Evolutionary conservation across 441 rosid genomes (phyloP).

Genomic region (Bruguiera hainesii): DNA sequence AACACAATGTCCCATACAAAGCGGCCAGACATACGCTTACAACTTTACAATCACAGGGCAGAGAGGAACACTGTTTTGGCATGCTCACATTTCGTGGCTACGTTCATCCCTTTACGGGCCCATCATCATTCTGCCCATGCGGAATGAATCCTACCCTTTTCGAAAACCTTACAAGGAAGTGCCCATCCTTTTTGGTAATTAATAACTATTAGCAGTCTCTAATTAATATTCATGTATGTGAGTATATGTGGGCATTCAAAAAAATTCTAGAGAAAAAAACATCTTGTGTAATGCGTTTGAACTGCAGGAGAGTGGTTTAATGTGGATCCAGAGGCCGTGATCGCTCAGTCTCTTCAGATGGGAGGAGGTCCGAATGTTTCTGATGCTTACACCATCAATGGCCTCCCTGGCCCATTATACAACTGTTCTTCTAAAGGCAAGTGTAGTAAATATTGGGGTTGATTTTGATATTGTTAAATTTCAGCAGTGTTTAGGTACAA

Average conservation of each 20-base stretch:
- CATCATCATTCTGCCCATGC: slow-evolving; percentile 51
- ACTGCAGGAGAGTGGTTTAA: slow-evolving; percentile 77
- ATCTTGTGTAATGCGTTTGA: background rate
- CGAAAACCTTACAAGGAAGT: slow-evolving; percentile 54
- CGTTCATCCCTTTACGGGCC: slow-evolving; percentile 67
- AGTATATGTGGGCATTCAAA: background rate
- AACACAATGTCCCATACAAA: slow-evolving; percentile 72
- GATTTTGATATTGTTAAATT: too few species aligned
- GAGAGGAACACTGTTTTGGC: slow-evolving; percentile 72
- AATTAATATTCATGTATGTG: too few species aligned
- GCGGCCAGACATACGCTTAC: slow-evolving; percentile 50
- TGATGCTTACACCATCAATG: slow-evolving; percentile 77
- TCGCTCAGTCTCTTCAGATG: slow-evolving; percentile 58
- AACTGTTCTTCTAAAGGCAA: slow-evolving; percentile 66
- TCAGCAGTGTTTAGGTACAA: too few species aligned
- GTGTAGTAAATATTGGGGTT: too few species aligned
- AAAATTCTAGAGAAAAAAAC: background rate
- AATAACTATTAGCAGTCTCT: background rate
- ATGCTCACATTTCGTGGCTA: slow-evolving; percentile 71
- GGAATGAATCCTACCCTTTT: slow-evolving; percentile 54
- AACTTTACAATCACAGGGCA: slow-evolving; percentile 64
- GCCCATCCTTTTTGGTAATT: slow-evolving; percentile 60
- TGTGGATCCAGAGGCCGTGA: slow-evolving; percentile 59
- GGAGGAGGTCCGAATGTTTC: slow-evolving; percentile 79
- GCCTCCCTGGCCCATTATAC: slow-evolving; percentile 77